Base-by-base conservation (phyloP, 345 rosid genomes). In the Brassica cretica region DNA sequence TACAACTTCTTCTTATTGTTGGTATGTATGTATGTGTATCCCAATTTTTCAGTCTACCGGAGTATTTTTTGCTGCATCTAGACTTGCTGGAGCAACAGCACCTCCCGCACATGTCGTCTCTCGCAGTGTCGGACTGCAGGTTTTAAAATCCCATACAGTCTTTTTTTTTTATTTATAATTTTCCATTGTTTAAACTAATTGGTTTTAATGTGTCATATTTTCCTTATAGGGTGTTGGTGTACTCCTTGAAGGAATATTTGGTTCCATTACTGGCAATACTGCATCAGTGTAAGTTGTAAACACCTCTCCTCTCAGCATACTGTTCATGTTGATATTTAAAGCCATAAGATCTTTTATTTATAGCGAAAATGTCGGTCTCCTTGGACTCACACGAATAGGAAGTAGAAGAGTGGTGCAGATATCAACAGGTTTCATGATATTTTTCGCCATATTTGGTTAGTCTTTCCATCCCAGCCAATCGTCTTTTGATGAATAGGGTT, bases 351-450 rank as follows among this genome's bases (percentile, higher is more conserved):
- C 39, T 24, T 25, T 25, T 66, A 32, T 35, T 58, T 85, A 82
- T 94, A 94, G 99, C 59, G 99, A 95, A 88, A 95, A 95, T 76
- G 94, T 93, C 5, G 98, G 99, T 81, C 96, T 95, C 35, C 93
- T 93, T 35, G 98, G 97, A 76, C 85, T 91, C 11, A 95, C 98
- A 3, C 88, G 76, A 76, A 89, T 93, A 71, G 99, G 99, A 66
- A 95, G 99, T 88, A 87, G 99, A 84, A 85, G 99, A 80, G 98
- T 87, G 60, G 93, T 95, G 78, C 98, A 95, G 84, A 79, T 95
- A 64, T 91, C 99, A 37, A 91, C 99, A 67, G 96, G 76, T 67
- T 95, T 95, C 91, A 93, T 95, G 99, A 83, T 95, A 76, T 95
- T 95, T 78, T 93, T 93, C 93, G 89, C 99, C 76, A 87, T 95